Percentiles rank a stretch among this genome's conserved stretches.
These are phyloP conservation scores for Coleophoma crateriformis DNA, from an alignment of 2,329 filamentous ascomycete genomes.

Conservation along the genomic window DNA sequence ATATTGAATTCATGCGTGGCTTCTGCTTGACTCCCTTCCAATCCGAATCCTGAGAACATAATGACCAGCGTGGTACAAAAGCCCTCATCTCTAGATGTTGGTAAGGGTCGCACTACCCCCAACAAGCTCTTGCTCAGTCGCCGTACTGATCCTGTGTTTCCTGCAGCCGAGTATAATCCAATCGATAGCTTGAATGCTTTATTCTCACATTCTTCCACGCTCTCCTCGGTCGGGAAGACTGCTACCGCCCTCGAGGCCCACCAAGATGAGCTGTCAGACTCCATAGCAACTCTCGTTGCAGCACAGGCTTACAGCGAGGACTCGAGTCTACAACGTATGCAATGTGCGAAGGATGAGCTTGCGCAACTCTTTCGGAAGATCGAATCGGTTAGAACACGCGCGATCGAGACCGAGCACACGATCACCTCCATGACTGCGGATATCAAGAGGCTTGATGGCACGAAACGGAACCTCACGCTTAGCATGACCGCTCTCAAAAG, in stretches of 20 bases:
- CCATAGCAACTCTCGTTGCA: constrained; percentile 67
- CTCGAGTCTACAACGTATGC: constrained; percentile 85
- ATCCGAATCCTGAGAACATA: constrained; percentile 2
- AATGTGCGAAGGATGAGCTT: constrained; percentile 84
- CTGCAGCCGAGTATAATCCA: constrained; percentile 77
- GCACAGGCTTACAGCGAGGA: constrained; percentile 79
- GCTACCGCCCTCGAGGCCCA: constrained; percentile 68
- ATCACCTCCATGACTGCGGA: constrained; percentile 99
- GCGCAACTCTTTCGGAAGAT: constrained; percentile 90
- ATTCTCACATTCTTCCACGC: constrained; percentile 83
- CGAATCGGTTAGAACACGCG: constrained; percentile 83
- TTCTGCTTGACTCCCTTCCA: too few relatives aligned
- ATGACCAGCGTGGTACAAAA: constrained; percentile 25
- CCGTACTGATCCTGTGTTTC: constrained; percentile 9
- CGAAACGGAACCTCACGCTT: constrained; percentile 91
- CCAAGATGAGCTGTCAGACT: constrained; percentile 74
- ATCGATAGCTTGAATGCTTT: constrained; percentile 89
- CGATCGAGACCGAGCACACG: constrained; percentile 86
- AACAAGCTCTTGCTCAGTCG: not conserved
- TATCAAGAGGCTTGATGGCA: constrained; percentile 94
- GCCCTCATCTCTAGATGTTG: constrained; percentile 25
- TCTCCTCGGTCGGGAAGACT: constrained; percentile 70
- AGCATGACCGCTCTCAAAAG: constrained; percentile 98
- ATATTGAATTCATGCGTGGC: too few relatives aligned
- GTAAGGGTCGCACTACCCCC: constrained; percentile 15